Evolutionary conservation across 768 basidiomycete species (phyloP), one percentile per base, ranked within the genome.

Genomic region (Roridomyces roridus): DNA sequence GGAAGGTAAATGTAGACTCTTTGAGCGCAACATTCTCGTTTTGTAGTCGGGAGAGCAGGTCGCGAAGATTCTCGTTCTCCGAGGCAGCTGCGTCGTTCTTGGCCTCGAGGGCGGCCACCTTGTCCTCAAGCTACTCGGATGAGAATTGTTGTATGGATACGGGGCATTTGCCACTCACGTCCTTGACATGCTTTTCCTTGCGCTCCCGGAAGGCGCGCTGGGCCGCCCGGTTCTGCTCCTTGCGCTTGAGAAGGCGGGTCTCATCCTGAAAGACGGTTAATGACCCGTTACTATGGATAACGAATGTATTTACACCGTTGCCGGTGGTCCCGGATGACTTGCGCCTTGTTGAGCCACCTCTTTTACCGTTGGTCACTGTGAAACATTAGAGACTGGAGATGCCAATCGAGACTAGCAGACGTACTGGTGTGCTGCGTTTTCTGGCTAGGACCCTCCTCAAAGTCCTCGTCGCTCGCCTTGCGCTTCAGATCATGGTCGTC

Each of bases 121-220:
- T 87, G 71, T 95, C 94, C 71, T 98, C 96, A 50, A 98, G 80
- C 92, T 97, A 31, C 29, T 31, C 20, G 42, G 39, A 47, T 61
- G 42, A 56, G 31, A 31, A 40, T 23, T 42, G 15, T 14, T 23
- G 3, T 40, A 40, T 7, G 7, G 37, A 40, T 35, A 23, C 23
- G 1, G 29, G 50, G 52, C 55, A 63, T 47, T 44, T 14, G 31
- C 57, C 12, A 81, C 93, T 77, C 68, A 97, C 95, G 70, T 97
- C 95, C 70, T 93, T 94, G 62, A 98, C 93, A 71, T 97, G 95
- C 67, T 92, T 94, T 76, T 99, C 96, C 74, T 98, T 96, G 59
- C 96, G 84, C 73, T 98, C 97, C 51, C 96, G 80, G 79, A 99
- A 99, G 1, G 96, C 96, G 49, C 96, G 87, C 73, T 99, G 97